Percentiles rank a stretch among this genome's conserved stretches.
phyloP scores from a whole-genome alignment of 352 stramenopile species.

The Labyrinthula sp. region DNA sequence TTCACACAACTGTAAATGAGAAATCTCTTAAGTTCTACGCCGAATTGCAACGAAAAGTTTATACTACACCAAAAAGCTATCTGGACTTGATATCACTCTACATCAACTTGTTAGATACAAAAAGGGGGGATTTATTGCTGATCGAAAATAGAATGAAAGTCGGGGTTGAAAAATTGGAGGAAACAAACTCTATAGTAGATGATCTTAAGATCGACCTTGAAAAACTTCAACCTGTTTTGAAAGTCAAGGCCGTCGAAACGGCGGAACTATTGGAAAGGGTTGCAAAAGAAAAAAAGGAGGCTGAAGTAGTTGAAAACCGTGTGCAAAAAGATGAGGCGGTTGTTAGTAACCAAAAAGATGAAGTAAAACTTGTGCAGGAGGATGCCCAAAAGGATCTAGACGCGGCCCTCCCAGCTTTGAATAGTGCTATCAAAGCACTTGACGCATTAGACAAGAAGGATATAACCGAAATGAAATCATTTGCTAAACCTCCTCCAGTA shows the following conservation, averaged over 20 bases:
- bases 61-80: conserved; percentile 87
- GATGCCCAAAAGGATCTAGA: conserved; percentile 74
- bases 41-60: conserved; percentile 65
- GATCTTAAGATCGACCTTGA: conserved; percentile 67
- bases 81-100: conserved; percentile 81
- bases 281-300: conserved; percentile 47
- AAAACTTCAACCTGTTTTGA: conserved; percentile 63
- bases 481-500: conserved; percentile 67
- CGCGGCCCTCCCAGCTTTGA: conserved; percentile 64
- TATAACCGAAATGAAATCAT: conserved; percentile 75
- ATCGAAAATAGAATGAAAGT: conserved; percentile 35
- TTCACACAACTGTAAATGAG: conserved; percentile 69
- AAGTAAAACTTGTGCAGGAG: conserved; percentile 62
- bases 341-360: conserved; percentile 62
- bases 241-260: conserved; percentile 61
- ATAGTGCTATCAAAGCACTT: conserved; percentile 60
- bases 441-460: conserved; percentile 68
- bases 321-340: conserved; percentile 66
- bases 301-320: conserved; percentile 52
- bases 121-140: conserved; percentile 56
- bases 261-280: conserved; percentile 58
- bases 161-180: conserved; percentile 69
- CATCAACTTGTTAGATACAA: conserved; percentile 58
- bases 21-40: conserved; percentile 59
- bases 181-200: conserved; percentile 76